phyloP scores from a whole-genome alignment of 768 basidiomycete species.

The Boletus reticuloceps region DNA sequence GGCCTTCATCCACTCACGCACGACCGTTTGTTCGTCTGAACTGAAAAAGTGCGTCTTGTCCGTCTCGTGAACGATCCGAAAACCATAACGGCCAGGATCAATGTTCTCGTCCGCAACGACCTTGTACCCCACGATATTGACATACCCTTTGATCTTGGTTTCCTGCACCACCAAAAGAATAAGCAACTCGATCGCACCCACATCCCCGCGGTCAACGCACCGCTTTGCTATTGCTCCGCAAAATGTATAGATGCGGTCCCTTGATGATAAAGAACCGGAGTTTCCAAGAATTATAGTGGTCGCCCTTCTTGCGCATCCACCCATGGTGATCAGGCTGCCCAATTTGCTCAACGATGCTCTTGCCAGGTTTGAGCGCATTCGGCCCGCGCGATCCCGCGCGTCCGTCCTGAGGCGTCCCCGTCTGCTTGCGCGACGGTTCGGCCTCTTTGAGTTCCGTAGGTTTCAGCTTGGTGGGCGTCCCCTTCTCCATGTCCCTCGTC shows the following conservation, averaged over 20 bases:
- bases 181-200: not conserved
- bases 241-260: slow-evolving; percentile 85
- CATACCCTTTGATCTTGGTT: slow-evolving; percentile 93
- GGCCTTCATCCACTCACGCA: slow-evolving; percentile 99
- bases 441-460: slow-evolving; percentile 34
- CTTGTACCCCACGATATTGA: slow-evolving; percentile 88
- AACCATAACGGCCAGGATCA: slow-evolving; percentile 91
- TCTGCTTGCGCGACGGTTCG: slow-evolving; percentile 56
- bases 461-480: slow-evolving; percentile 11
- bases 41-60: slow-evolving; percentile 91
- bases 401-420: slow-evolving; percentile 29
- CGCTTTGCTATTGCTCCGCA: slow-evolving; percentile 69
- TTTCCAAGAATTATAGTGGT: slow-evolving; percentile 93
- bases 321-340: slow-evolving; percentile 87
- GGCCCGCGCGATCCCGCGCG: slow-evolving; percentile 23
- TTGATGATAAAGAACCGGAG: slow-evolving; percentile 88
- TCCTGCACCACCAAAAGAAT: slow-evolving; percentile 48
- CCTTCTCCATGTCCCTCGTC: slow-evolving; percentile 9
- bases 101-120: slow-evolving; percentile 91
- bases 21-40: slow-evolving; percentile 76
- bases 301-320: slow-evolving; percentile 96
- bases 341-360: slow-evolving; percentile 85
- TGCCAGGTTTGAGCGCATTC: slow-evolving; percentile 52
- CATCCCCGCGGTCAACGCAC: slow-evolving; percentile 7
- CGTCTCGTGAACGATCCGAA: slow-evolving; percentile 86